Evolutionary conservation across 2,329 filamentous ascomycete genomes (phyloP).

Genomic region (Pseudocercospora fijiensis): DNA sequence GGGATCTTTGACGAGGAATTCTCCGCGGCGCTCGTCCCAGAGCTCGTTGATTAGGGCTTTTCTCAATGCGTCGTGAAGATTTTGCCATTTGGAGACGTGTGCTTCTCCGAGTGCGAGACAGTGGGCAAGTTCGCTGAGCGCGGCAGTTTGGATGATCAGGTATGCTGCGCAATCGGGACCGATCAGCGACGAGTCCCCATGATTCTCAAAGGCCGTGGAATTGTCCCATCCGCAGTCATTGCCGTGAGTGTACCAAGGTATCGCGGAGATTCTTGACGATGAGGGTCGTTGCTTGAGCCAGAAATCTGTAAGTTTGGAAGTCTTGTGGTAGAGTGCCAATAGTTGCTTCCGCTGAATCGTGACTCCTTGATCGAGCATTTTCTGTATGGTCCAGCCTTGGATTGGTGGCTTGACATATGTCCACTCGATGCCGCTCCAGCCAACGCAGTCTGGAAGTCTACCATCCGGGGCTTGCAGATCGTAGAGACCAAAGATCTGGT

Average conservation of each 20-base stretch:
- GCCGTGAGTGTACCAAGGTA: constrained; percentile 8
- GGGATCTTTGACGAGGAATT: background rate
- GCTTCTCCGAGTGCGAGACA: background rate
- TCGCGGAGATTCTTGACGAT: background rate
- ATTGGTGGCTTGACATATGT: constrained; percentile 5
- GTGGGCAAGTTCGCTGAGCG: background rate
- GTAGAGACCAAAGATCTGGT: constrained; percentile 5
- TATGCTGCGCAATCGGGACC: constrained; percentile 5
- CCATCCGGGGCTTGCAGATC: constrained; percentile 3
- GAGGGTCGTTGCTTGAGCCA: background rate
- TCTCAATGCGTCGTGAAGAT: background rate
- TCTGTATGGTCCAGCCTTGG: constrained; percentile 3
- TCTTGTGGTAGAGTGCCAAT: background rate
- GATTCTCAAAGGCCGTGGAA: constrained; percentile 3
- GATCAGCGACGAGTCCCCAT: background rate
- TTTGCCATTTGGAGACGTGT: background rate
- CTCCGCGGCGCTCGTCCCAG: background rate
- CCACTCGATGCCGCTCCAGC: constrained; percentile 8
- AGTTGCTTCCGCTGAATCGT: background rate
- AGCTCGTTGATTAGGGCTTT: background rate
- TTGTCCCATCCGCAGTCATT: constrained; percentile 9
- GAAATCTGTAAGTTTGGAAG: background rate
- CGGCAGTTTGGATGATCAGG: constrained; percentile 1
- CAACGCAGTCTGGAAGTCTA: constrained; percentile 4
- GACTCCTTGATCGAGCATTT: background rate